Evolutionary conservation across 257 asterid species (phyloP).

Genomic region (Primulina huaijiensis): DNA sequence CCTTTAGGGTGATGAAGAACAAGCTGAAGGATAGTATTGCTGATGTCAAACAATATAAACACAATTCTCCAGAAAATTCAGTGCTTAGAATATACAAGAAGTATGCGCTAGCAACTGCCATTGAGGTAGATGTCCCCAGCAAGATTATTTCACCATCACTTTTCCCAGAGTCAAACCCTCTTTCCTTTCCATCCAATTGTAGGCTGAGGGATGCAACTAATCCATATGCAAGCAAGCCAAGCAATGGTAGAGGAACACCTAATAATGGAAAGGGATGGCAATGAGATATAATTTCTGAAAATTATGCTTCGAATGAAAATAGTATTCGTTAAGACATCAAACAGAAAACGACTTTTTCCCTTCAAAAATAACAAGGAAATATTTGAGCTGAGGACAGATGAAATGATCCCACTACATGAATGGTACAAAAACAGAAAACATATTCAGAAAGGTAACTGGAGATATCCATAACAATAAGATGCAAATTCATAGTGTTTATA

Average conservation of each 20-base stretch:
- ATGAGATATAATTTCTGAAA: constrained; percentile 21
- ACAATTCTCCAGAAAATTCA: constrained; percentile 67
- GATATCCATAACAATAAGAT: background rate
- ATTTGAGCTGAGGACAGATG: background rate
- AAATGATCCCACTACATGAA: constrained; percentile 12
- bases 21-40: constrained; percentile 71
- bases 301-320: constrained; percentile 19
- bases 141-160: constrained; percentile 50
- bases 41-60: constrained; percentile 79
- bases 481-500: background rate
- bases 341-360: background rate
- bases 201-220: constrained; percentile 62
- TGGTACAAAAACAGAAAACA: constrained; percentile 5
- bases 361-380: background rate
- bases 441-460: constrained; percentile 4
- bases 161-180: constrained; percentile 42
- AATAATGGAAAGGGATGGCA: constrained; percentile 33
- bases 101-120: constrained; percentile 93
- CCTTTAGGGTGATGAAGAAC: constrained; percentile 72
- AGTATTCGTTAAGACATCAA: constrained; percentile 18
- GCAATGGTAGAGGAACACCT: constrained; percentile 89
- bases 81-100: constrained; percentile 81
- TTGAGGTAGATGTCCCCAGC: constrained; percentile 69
- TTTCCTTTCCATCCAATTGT: constrained; percentile 46
- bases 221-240: constrained; percentile 93